These are phyloP conservation scores for Verbascum thapsus DNA, from an alignment of 257 asterid species.

Conservation along the genomic window DNA sequence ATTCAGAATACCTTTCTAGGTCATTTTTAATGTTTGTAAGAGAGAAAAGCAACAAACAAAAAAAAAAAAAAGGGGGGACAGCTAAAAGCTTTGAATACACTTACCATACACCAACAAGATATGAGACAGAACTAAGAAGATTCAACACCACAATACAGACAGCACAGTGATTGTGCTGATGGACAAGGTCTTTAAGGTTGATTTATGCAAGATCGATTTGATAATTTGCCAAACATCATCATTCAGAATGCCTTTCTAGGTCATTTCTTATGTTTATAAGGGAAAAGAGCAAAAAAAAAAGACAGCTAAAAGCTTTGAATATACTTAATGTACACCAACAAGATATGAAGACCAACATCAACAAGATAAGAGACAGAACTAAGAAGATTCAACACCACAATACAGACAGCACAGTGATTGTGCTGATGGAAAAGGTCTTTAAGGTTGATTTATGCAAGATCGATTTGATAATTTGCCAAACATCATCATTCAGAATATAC, in stretches of 20 bases:
- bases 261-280: not conserved
- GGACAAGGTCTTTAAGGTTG: not conserved
- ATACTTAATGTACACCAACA: not conserved
- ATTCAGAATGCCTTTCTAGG: not conserved
- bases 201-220: too few relatives aligned
- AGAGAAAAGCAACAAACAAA: too few relatives aligned
- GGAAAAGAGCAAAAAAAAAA: too few relatives aligned
- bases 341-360: too few relatives aligned
- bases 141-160: not conserved
- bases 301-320: constrained; percentile 3
- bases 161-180: constrained; percentile 2
- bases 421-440: not conserved
- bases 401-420: constrained; percentile 8
- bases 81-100: constrained; percentile 6
- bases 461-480: too few relatives aligned
- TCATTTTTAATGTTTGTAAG: not conserved
- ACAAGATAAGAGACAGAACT: constrained; percentile 7
- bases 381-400: not conserved
- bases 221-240: too few relatives aligned
- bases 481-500: too few relatives aligned
- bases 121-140: constrained; percentile 14
- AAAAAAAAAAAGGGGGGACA: too few relatives aligned
- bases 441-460: not conserved
- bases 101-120: not conserved
- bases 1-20: not conserved